A percentile compares a stretch with the other conserved stretches of the same genome.
Conservation (phyloP, 78 protist species). For the Dictyostelium firmibasis region DNA sequence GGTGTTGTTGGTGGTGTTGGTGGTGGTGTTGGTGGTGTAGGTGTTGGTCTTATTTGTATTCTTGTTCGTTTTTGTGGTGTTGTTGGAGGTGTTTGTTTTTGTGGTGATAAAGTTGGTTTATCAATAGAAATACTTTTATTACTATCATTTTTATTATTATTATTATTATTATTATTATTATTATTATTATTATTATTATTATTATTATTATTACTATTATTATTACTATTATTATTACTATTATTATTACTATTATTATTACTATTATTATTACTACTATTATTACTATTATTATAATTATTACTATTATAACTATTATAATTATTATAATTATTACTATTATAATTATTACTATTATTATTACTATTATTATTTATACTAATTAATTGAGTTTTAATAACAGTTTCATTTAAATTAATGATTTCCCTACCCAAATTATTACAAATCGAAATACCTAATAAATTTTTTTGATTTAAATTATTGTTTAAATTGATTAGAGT, state of each 20-base stretch:
- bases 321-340: not conserved
- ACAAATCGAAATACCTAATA: not conserved
- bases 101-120: not conserved
- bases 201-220: not conserved
- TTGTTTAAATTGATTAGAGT: not conserved
- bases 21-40: not conserved
- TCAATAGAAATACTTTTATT: not conserved
- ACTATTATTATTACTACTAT: too few species aligned
- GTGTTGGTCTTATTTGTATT: too few species aligned
- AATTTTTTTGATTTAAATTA: not conserved
- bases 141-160: not conserved
- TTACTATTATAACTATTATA: not conserved
- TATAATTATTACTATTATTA: too few species aligned
- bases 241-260: too few species aligned
- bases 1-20: not conserved
- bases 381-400: not conserved
- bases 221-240: not conserved
- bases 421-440: not conserved
- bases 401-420: not conserved
- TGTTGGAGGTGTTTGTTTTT: not conserved
- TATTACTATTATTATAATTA: not conserved
- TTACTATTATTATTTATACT: not conserved
- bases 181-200: not conserved
- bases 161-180: not conserved
- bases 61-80: not conserved